These are phyloP conservation scores for Nicotiana sylvestris DNA, from an alignment of 257 asterid genomes.

Conservation along the genomic window DNA sequence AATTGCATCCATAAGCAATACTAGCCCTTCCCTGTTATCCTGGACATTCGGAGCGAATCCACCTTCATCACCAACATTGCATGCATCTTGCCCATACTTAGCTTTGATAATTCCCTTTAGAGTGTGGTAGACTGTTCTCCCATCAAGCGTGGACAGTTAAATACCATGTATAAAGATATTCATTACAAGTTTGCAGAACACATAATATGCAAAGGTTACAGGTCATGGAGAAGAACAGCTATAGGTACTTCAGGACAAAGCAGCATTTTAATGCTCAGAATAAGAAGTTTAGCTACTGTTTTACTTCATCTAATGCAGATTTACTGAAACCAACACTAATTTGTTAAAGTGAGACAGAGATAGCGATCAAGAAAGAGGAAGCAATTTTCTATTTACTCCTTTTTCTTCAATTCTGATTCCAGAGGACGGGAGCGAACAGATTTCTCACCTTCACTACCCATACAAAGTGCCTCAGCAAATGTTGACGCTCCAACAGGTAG, in stretches of 20 bases:
- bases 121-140: slow-evolving; percentile 73
- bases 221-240: neutral
- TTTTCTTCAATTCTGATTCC: neutral
- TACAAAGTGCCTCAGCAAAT: slow-evolving; percentile 79
- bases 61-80: slow-evolving; percentile 99
- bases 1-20: slow-evolving; percentile 87
- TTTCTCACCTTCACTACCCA: slow-evolving; percentile 93
- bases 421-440: neutral
- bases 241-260: neutral
- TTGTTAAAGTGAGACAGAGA: neutral
- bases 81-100: slow-evolving; percentile 98
- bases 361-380: neutral
- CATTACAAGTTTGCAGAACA: neutral
- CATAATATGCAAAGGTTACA: neutral
- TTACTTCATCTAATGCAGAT: neutral
- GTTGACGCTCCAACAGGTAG: slow-evolving; percentile 90
- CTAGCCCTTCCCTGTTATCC: slow-evolving; percentile 93
- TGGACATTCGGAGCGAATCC: slow-evolving; percentile 99
- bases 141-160: neutral
- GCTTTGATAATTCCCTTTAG: slow-evolving; percentile 94
- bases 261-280: neutral
- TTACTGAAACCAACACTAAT: neutral
- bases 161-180: neutral
- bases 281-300: neutral
- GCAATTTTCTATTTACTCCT: neutral